Base-by-base conservation (phyloP, 2,329 filamentous ascomycete genomes). In the Tolypocladium guangdongense region DNA sequence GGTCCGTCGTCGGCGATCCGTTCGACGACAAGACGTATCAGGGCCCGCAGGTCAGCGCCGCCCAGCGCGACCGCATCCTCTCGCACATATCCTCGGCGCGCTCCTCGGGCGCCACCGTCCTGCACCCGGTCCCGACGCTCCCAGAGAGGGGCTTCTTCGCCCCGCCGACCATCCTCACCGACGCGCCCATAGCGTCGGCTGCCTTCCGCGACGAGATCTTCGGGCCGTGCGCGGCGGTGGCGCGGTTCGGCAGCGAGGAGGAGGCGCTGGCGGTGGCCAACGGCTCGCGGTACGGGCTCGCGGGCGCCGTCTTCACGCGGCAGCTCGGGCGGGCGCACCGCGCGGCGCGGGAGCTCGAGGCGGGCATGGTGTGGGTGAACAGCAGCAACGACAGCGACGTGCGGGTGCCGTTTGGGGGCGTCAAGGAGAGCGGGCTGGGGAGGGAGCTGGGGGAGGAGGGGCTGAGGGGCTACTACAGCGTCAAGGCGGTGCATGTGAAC, bases 1-100 rank as follows among this genome's bases (percentile, higher is more conserved):
- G 80, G 36, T 83, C 78, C 60, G 78, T 83, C 51, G 76, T 89
- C 14, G 87, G 87, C 52, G 81, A 89, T 62, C 86, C 85, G 0
- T 90, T 88, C 65, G 75, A 77, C 7, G 79, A 85, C 58, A 73
- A 73, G 37, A 88, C 86, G 0, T 87, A 84, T 71, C 86, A 90
- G 63, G 87, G 87, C 0, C 87, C 87, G 0, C 86, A 89, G 62
- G 80, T 89, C 48, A 86, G 84, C 6, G 84, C 84, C 64, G 68
- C 74, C 6, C 87, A 90, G 64, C 87, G 85, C 60, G 84, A 90
- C 51, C 75, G 81, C 37, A 78, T 92, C 3, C 73, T 90, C 30
- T 76, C 75, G 1, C 92, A 86, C 65, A 82, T 91, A 20, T 33
- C 43, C 18, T 32, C 43, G 10, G 43, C 43, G 10, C 43, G 43